phyloP scores from a whole-genome alignment of 2,329 filamentous ascomycete species.

The Mariannaea elegans region DNA sequence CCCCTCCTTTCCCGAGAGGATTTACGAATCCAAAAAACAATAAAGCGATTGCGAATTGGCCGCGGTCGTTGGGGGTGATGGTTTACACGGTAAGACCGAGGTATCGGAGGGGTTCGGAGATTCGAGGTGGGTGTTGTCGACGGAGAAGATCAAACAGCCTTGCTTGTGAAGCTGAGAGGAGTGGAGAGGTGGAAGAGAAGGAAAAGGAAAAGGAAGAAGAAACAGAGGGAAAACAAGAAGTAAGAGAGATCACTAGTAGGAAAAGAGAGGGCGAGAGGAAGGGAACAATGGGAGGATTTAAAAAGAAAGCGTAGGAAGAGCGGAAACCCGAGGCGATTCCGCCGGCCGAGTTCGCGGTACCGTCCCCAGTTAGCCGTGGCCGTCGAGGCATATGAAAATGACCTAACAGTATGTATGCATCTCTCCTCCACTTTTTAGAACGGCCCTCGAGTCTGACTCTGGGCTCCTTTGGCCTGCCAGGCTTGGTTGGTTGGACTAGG shows the following conservation, averaged over 20 bases:
- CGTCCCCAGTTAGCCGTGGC: background rate
- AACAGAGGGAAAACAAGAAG: background rate
- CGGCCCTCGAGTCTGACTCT: background rate
- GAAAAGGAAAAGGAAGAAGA: slow-evolving; percentile 1
- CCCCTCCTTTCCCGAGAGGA: background rate
- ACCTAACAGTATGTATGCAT: background rate
- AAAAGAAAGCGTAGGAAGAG: slow-evolving; percentile 10
- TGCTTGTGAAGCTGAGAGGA: background rate
- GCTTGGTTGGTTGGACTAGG: no score
- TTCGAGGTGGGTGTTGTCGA: slow-evolving; percentile 4
- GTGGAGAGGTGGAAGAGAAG: background rate
- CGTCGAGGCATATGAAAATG: slow-evolving; percentile 13
- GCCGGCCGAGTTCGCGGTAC: slow-evolving; percentile 16
- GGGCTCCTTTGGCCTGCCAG: background rate
- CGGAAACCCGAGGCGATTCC: slow-evolving; percentile 20
- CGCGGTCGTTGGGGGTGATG: slow-evolving; percentile 4
- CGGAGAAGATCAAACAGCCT: background rate
- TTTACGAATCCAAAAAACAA: background rate
- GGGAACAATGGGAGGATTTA: slow-evolving; percentile 13
- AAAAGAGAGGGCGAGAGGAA: slow-evolving; percentile 10
- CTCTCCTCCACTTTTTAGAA: slow-evolving; percentile 2
- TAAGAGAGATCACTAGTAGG: background rate
- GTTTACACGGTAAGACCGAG: slow-evolving; percentile 29
- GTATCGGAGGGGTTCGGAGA: slow-evolving; percentile 30
- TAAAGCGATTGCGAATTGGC: background rate